Conservation (phyloP, 768 basidiomycete species). For the Agrocybe chaxingu region DNA sequence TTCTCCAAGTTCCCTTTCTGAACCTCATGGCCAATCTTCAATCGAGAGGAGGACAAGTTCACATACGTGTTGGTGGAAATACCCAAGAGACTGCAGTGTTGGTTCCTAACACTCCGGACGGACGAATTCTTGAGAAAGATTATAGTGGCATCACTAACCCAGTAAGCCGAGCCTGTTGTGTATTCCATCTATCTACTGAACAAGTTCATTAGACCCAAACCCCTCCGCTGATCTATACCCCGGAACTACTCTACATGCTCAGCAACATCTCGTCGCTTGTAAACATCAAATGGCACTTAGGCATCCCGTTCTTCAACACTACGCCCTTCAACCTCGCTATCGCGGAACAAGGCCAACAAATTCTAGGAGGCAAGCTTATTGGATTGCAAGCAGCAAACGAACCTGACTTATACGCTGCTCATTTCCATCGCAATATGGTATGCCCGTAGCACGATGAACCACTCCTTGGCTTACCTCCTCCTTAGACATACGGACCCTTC, state of each 20-base stretch:
- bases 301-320: conserved; percentile 69
- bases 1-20: conserved; percentile 59
- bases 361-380: conserved; percentile 62
- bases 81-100: conserved; percentile 65
- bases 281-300: conserved; percentile 64
- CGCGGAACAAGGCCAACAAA: conserved; percentile 54
- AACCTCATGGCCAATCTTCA: conserved; percentile 72
- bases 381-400: conserved; percentile 76
- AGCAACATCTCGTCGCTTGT: conserved; percentile 55
- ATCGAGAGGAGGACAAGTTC: conserved; percentile 56
- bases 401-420: conserved; percentile 45
- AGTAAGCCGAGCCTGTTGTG: conserved; percentile 20
- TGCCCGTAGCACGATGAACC: background rate
- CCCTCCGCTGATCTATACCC: conserved; percentile 59
- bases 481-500: conserved; percentile 28
- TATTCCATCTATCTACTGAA: background rate
- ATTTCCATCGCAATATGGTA: conserved; percentile 31
- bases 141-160: conserved; percentile 28
- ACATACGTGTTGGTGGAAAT: conserved; percentile 74
- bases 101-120: conserved; percentile 45
- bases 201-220: conserved; percentile 52
- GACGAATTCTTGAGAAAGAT: conserved; percentile 48
- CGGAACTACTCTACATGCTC: conserved; percentile 64
- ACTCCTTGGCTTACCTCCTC: background rate
- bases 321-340: conserved; percentile 52